These are phyloP conservation scores for Talaromyces albobiverticillius DNA, from an alignment of 2,329 filamentous ascomycete genomes.

Conservation along the genomic window DNA sequence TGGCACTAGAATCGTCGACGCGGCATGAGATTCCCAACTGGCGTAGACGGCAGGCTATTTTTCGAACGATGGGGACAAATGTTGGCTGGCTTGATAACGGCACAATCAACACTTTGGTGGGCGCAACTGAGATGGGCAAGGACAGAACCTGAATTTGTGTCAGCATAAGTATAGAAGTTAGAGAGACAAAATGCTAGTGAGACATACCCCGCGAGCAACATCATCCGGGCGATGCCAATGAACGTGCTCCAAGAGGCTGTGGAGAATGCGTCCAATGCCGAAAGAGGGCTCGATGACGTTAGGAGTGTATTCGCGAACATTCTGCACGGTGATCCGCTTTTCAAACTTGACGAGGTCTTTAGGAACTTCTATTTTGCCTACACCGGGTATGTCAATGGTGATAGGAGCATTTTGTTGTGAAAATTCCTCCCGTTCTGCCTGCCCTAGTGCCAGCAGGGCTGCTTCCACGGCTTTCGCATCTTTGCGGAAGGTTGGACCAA, in stretches of 20 bases:
- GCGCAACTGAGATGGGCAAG: slow-evolving; percentile 75
- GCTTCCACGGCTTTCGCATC: slow-evolving; percentile 81
- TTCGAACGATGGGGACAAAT: slow-evolving; percentile 71
- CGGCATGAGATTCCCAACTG: slow-evolving; percentile 74
- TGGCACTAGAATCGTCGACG: slow-evolving; percentile 84
- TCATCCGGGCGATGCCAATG: slow-evolving; percentile 89
- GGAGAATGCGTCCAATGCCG: slow-evolving; percentile 91
- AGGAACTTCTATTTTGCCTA: slow-evolving; percentile 71
- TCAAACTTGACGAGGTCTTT: slow-evolving; percentile 80
- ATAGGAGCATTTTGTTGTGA: slow-evolving; percentile 71
- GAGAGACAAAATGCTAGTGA: not conserved
- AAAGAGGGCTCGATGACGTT: slow-evolving; percentile 98
- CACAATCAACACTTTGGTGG: slow-evolving; percentile 89
- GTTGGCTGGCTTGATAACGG: slow-evolving; percentile 77
- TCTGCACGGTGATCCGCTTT: slow-evolving; percentile 76
- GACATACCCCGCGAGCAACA: slow-evolving; percentile 79
- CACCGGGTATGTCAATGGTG: slow-evolving; percentile 68
- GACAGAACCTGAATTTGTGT: slow-evolving; percentile 55
- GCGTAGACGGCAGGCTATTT: slow-evolving; percentile 73
- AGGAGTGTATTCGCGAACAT: slow-evolving; percentile 85
- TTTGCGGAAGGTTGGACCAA: slow-evolving; percentile 93
- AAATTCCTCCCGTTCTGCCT: slow-evolving; percentile 76
- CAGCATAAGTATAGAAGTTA: slow-evolving; percentile 7
- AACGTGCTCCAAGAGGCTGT: slow-evolving; percentile 87
- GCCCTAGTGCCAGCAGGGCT: slow-evolving; percentile 71